These are phyloP conservation scores for Chimonanthus salicifolius DNA, from an alignment of 164 flowering plant genomes.

Conservation along the genomic window DNA sequence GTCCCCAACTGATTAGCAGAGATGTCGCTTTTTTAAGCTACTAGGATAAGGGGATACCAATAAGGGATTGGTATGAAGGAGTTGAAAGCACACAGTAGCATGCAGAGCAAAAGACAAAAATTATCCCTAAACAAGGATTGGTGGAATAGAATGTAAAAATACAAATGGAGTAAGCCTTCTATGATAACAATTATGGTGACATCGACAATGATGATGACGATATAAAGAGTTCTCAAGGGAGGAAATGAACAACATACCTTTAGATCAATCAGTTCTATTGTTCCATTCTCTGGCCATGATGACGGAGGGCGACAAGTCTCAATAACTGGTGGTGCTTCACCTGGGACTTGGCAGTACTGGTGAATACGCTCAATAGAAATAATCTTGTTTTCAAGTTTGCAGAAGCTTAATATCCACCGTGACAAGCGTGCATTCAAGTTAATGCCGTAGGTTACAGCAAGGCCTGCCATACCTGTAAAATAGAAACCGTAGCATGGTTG, in stretches of 20 bases:
- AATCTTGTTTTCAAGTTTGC: constrained; percentile 97
- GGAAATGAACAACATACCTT: constrained; percentile 41
- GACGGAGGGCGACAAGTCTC: constrained; percentile 71
- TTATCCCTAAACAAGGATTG: too few relatives aligned
- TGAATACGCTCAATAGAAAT: constrained; percentile 94
- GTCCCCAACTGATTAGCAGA: too few relatives aligned
- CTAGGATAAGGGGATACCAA: too few relatives aligned
- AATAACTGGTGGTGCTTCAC: constrained; percentile 82
- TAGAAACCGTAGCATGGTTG: constrained; percentile 5
- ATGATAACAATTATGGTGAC: too few relatives aligned
- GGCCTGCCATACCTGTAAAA: constrained; percentile 89
- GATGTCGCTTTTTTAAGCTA: too few relatives aligned
- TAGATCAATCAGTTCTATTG: constrained; percentile 70
- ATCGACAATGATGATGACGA: too few relatives aligned
- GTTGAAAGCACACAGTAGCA: too few relatives aligned
- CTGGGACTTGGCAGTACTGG: constrained; percentile 77
- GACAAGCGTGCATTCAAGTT: constrained; percentile 93
- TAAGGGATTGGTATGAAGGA: too few relatives aligned
- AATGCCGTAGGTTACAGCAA: constrained; percentile 95
- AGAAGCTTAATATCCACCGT: constrained; percentile 96
- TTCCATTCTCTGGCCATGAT: constrained; percentile 86
- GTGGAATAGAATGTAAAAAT: too few relatives aligned
- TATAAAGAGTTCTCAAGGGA: background rate
- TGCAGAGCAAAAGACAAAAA: too few relatives aligned
- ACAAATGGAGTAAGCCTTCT: too few relatives aligned